Conservation (phyloP, 2,329 filamentous ascomycete species). For the Trichoderma gracile region DNA sequence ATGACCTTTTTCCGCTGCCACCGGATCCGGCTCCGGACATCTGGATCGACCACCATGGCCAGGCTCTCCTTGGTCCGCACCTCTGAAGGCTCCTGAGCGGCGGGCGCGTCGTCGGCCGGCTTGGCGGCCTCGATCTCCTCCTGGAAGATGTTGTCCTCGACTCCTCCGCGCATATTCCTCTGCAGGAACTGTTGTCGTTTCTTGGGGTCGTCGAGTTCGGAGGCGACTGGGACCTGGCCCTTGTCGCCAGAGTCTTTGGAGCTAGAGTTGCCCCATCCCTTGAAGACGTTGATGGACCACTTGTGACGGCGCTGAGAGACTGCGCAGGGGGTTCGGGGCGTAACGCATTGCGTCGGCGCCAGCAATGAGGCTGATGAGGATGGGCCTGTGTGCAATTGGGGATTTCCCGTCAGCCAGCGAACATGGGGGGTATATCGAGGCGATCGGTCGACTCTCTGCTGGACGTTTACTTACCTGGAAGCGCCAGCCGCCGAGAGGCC, state of each 20-base stretch:
- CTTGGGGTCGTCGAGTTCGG: constrained; percentile 47
- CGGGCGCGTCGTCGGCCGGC: constrained; percentile 24
- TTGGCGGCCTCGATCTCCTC: constrained; percentile 51
- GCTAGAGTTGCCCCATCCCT: constrained; percentile 38
- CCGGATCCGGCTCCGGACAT: constrained; percentile 66
- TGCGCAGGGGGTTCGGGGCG: constrained; percentile 24
- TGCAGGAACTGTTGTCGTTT: constrained; percentile 46
- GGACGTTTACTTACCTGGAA: constrained; percentile 51
- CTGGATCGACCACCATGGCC: constrained; percentile 70
- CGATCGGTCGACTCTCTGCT: not conserved
- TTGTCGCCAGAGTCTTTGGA: constrained; percentile 35
- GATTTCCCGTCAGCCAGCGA: not conserved
- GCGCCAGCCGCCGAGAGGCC: constrained; percentile 61
- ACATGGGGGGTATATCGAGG: constrained; percentile 1
- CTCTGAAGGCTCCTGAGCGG: constrained; percentile 39
- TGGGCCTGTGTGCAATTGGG: constrained; percentile 1
- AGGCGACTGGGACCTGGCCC: constrained; percentile 31
- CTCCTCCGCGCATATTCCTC: constrained; percentile 44
- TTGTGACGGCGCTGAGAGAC: constrained; percentile 43
- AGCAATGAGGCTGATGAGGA: constrained; percentile 12
- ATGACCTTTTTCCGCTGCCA: constrained; percentile 87
- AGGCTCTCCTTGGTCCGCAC: constrained; percentile 52
- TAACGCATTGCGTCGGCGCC: not conserved
- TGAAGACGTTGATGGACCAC: constrained; percentile 47
- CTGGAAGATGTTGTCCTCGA: constrained; percentile 63